A percentile compares a stretch with the other conserved stretches of the same genome.
Conservation (phyloP, 768 basidiomycete genomes). For the Mycena amicta region DNA sequence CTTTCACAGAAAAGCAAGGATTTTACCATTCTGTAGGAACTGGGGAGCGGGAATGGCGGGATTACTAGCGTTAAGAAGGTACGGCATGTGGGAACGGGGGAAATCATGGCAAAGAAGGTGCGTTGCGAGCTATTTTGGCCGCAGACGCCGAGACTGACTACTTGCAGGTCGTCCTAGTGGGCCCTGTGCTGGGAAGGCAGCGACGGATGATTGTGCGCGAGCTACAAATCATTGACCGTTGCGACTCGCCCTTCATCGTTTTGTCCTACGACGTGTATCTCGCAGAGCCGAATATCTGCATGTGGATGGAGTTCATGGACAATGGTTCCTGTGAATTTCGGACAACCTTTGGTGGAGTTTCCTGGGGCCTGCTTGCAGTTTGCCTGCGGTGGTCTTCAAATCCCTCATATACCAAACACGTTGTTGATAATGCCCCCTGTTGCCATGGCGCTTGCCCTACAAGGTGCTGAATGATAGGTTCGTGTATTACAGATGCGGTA, state of each 20-base stretch:
- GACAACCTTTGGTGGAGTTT: no score
- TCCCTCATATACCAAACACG: no score
- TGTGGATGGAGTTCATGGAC: conserved; percentile 98
- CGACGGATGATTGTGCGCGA: conserved; percentile 97
- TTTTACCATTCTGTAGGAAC: conserved; percentile 83
- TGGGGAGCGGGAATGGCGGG: conserved; percentile 96
- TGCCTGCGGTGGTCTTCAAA: no score
- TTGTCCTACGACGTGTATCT: conserved; percentile 97
- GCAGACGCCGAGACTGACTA: no score
- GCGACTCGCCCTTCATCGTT: conserved; percentile 90
- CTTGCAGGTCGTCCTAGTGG: conserved; percentile 95
- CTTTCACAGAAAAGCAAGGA: conserved; percentile 87
- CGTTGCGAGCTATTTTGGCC: conserved; percentile 21
- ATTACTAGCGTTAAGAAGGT: conserved; percentile 98
- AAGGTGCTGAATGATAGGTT: no score
- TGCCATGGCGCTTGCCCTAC: no score
- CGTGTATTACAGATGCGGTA: no score
- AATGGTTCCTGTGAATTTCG: conserved; percentile 94
- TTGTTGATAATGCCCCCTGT: no score
- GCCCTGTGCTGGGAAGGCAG: conserved; percentile 93
- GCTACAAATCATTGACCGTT: conserved; percentile 98
- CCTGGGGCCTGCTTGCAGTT: no score
- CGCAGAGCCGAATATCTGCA: conserved; percentile 97
- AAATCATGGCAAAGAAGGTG: conserved; percentile 98
- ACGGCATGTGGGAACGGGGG: conserved; percentile 86